phyloP scores from a whole-genome alignment of 306 rosid species.

The Dryas drummondii region DNA sequence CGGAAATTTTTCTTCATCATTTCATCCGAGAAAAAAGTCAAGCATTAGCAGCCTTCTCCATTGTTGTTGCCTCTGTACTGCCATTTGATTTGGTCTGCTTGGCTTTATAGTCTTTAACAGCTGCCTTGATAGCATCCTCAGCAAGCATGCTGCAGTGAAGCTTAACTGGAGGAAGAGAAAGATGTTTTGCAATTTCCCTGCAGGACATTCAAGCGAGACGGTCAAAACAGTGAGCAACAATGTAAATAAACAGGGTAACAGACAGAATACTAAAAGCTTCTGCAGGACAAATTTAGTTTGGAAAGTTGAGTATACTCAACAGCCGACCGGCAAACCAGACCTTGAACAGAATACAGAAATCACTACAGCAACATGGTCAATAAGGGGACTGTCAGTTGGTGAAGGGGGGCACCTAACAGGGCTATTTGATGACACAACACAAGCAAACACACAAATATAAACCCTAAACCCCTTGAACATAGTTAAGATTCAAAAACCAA shows the following conservation, averaged over 20 bases:
- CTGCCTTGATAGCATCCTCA: slow-evolving; percentile 98
- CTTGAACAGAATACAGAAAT: neutral
- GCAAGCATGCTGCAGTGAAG: slow-evolving; percentile 99
- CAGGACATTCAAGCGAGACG: slow-evolving; percentile 1
- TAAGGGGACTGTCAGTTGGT: neutral
- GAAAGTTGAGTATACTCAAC: neutral
- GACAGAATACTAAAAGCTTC: neutral
- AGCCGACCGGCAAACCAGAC: neutral
- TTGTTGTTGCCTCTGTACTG: slow-evolving; percentile 27
- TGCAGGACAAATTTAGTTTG: neutral
- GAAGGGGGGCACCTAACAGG: neutral
- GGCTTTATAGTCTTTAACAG: slow-evolving; percentile 82
- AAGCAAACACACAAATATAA: neutral
- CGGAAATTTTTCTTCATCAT: slow-evolving; percentile 20
- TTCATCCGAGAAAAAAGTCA: slow-evolving; percentile 25
- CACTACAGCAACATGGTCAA: neutral
- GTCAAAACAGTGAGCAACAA: neutral
- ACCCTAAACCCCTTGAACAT: neutral
- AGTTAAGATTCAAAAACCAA: neutral
- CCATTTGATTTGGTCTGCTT: slow-evolving; percentile 42
- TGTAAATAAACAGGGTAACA: neutral
- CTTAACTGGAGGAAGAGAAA: slow-evolving; percentile 96
- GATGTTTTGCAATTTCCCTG: slow-evolving; percentile 98
- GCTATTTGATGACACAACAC: neutral
- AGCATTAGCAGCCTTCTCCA: slow-evolving; percentile 39